A percentile compares a stretch with the other conserved stretches of the same genome.
These are phyloP conservation scores for Eimeria tenella DNA, from an alignment of 169 alveolate genomes.

Conservation along the genomic window DNA sequence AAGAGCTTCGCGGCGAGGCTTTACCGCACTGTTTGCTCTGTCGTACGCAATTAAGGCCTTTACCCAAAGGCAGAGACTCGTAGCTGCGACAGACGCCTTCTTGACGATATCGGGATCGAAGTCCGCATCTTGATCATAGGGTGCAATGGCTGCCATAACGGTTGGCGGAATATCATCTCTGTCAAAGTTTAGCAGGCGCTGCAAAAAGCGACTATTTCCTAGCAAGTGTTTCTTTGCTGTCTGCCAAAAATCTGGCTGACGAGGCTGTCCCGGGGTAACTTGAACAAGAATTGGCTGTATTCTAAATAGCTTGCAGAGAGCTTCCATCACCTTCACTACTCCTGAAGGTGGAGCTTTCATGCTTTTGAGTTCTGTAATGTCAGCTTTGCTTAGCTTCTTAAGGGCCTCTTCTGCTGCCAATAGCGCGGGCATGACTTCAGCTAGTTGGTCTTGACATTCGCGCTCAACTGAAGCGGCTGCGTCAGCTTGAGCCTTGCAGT, in stretches of 20 bases:
- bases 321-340: slow-evolving; percentile 88
- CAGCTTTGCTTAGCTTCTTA: slow-evolving; percentile 92
- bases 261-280: slow-evolving; percentile 88
- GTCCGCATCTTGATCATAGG: slow-evolving; percentile 91
- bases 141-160: slow-evolving; percentile 94
- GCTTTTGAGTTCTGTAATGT: slow-evolving; percentile 95
- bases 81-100: slow-evolving; percentile 92
- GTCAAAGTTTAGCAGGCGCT: slow-evolving; percentile 92
- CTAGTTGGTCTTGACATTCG: slow-evolving; percentile 93
- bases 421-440: slow-evolving; percentile 95
- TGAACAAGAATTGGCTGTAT: slow-evolving; percentile 87
- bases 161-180: slow-evolving; percentile 96
- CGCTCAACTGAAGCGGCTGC: slow-evolving; percentile 91
- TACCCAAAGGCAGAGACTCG: slow-evolving; percentile 96
- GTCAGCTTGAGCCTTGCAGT: slow-evolving; percentile 90
- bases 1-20: slow-evolving; percentile 93
- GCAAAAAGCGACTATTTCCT: slow-evolving; percentile 88
- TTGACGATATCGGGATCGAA: slow-evolving; percentile 90
- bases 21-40: slow-evolving; percentile 93
- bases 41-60: slow-evolving; percentile 95
- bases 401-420: slow-evolving; percentile 94
- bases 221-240: slow-evolving; percentile 91
- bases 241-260: slow-evolving; percentile 90
- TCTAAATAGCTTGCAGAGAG: slow-evolving; percentile 89
- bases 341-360: slow-evolving; percentile 92